Evolutionary conservation across 2,329 filamentous ascomycete genomes (phyloP).

Genomic region (Colletotrichum sp.): DNA sequence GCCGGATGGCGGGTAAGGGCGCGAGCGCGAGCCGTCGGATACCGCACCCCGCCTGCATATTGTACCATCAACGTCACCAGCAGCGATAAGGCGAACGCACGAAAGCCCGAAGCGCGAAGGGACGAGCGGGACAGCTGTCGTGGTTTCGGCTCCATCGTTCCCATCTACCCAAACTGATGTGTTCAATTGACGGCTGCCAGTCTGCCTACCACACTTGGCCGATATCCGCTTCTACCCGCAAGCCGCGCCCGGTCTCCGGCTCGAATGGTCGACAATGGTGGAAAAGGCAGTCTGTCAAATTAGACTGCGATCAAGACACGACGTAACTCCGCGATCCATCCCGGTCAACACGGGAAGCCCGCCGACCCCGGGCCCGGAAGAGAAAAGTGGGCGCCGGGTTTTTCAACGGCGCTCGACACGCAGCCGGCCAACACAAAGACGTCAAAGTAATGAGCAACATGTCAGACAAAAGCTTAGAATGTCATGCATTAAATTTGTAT

Average conservation of each 20-base stretch:
- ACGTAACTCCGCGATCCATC: neutral
- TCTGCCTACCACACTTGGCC: neutral
- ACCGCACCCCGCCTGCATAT: neutral
- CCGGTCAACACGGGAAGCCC: neutral
- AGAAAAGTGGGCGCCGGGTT: neutral
- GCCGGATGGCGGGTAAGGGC: neutral
- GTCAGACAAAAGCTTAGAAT: rapidly evolving
- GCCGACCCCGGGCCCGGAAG: neutral
- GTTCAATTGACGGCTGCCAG: neutral
- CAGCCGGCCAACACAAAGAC: neutral
- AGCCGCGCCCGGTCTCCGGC: too few species aligned
- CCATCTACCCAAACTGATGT: neutral
- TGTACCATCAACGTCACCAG: neutral
- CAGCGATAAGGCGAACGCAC: neutral
- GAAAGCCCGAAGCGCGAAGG: neutral
- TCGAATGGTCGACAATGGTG: rapidly evolving
- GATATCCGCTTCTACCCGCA: neutral
- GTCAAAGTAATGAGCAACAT: neutral
- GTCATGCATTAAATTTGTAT: neutral
- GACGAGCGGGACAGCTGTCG: neutral
- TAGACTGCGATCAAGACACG: too few species aligned
- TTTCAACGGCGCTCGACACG: neutral
- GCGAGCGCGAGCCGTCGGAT: neutral
- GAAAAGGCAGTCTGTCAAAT: rapidly evolving
- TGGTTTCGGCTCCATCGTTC: neutral